Percentiles rank a stretch among this genome's conserved stretches.
phyloP scores from a whole-genome alignment of 257 asterid species.

The Scutellaria galericulata region DNA sequence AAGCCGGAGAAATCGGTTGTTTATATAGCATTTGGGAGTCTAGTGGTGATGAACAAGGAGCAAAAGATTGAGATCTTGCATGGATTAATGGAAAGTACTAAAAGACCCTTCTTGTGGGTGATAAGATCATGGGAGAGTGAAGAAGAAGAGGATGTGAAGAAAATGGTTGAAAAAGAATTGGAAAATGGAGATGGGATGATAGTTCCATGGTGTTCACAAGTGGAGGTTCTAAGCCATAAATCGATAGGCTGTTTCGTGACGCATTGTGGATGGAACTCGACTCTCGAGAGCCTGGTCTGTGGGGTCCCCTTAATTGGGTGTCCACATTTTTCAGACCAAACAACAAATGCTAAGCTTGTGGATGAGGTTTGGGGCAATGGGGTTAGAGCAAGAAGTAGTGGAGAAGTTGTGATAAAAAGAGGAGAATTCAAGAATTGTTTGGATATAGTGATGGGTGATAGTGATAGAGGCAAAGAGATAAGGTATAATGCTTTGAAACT shows the following conservation, averaged over 20 bases:
- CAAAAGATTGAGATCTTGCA: slow-evolving; percentile 55
- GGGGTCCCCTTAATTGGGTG: slow-evolving; percentile 59
- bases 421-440: slow-evolving; percentile 50
- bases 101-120: slow-evolving; percentile 56
- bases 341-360: slow-evolving; percentile 57
- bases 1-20: slow-evolving; percentile 47
- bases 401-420: slow-evolving; percentile 43
- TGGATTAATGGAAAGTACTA: slow-evolving; percentile 38
- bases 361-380: slow-evolving; percentile 73
- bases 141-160: slow-evolving; percentile 38
- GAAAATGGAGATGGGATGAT: slow-evolving; percentile 48
- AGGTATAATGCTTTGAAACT: slow-evolving; percentile 48
- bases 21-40: slow-evolving; percentile 65
- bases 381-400: slow-evolving; percentile 49
- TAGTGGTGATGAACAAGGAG: slow-evolving; percentile 42
- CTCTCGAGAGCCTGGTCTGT: slow-evolving; percentile 51
- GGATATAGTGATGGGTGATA: slow-evolving; percentile 56
- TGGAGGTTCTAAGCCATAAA: slow-evolving; percentile 53
- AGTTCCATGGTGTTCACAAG: slow-evolving; percentile 65
- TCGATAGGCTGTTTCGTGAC: slow-evolving; percentile 62
- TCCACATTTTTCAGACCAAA: slow-evolving; percentile 61
- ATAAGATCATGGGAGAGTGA: slow-evolving; percentile 40
- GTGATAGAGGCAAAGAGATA: slow-evolving; percentile 46
- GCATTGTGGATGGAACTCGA: slow-evolving; percentile 83
- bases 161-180: slow-evolving; percentile 20